Conservation (phyloP, 2,329 filamentous ascomycete species). For the Stachybotrys chlorohalonatus region DNA sequence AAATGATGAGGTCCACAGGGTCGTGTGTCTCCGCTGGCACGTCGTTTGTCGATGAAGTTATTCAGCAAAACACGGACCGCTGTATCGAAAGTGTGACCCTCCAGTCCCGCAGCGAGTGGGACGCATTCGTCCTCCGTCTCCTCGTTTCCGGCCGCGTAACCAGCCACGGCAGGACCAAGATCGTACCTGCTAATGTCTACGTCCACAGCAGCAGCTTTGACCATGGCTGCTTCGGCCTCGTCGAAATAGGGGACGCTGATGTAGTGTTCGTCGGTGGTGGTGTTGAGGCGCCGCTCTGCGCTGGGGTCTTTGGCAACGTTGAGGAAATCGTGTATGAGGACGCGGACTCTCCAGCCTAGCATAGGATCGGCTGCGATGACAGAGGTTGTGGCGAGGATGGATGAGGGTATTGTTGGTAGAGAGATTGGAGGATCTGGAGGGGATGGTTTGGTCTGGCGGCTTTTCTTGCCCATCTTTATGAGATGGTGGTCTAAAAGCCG, state of each 20-base stretch:
- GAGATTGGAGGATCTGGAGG: background rate
- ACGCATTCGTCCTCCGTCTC: background rate
- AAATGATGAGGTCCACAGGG: conserved; percentile 10
- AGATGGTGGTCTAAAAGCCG: background rate
- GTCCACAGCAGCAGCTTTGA: conserved; percentile 5
- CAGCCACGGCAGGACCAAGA: background rate
- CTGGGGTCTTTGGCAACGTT: conserved; percentile 4
- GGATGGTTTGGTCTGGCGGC: background rate
- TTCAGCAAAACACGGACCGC: conserved; percentile 2
- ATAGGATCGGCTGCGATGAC: conserved; percentile 2
- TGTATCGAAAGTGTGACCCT: conserved; percentile 1
- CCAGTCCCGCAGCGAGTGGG: background rate
- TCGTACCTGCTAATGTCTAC: background rate
- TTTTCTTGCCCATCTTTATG: background rate
- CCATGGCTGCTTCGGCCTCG: conserved; percentile 1
- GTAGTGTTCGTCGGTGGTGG: conserved; percentile 7
- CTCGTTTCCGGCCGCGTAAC: background rate
- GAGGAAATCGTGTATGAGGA: conserved; percentile 5
- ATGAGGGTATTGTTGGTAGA: background rate
- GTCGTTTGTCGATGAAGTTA: conserved; percentile 7
- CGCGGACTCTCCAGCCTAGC: conserved; percentile 6
- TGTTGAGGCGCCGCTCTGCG: conserved; percentile 4
- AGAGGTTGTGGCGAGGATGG: conserved; percentile 1
- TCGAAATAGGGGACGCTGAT: conserved; percentile 8
- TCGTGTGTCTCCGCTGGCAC: conserved; percentile 6